phyloP scores from a whole-genome alignment of 371 early-diverging fungal species.

The Syncephalastrum racemosum region DNA sequence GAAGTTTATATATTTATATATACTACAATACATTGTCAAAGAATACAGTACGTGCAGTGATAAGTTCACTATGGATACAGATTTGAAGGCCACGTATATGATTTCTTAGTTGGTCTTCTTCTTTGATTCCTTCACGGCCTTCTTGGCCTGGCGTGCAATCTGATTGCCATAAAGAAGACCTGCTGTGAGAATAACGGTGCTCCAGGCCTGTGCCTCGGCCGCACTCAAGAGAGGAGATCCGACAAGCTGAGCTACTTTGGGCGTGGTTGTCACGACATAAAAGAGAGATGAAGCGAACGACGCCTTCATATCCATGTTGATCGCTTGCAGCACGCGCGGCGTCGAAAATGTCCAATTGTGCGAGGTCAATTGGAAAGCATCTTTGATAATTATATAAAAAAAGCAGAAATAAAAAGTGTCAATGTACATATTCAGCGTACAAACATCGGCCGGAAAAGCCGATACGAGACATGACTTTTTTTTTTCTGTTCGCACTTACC shows the following conservation, averaged over 20 bases:
- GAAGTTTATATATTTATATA: conserved; percentile 1
- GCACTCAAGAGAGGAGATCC: conserved; percentile 20
- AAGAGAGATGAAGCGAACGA: conserved; percentile 35
- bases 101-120: conserved; percentile 3
- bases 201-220: conserved; percentile 42
- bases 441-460: background rate
- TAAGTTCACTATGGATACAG: too few relatives aligned
- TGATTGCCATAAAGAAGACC: conserved; percentile 10
- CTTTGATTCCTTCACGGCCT: conserved; percentile 3
- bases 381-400: conserved; percentile 15
- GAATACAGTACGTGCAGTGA: too few relatives aligned
- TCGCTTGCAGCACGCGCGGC: conserved; percentile 35
- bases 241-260: conserved; percentile 2
- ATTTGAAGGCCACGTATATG: conserved; percentile 9
- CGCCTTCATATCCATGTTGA: conserved; percentile 38
- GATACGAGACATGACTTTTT: background rate
- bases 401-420: too few relatives aligned
- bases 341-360: conserved; percentile 46
- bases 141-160: background rate
- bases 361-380: conserved; percentile 45
- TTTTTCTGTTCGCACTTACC: conserved; percentile 20
- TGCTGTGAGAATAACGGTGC: conserved; percentile 24
- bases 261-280: conserved; percentile 30
- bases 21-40: background rate
- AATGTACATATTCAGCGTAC: too few relatives aligned